phyloP scores from a whole-genome alignment of 2,329 filamentous ascomycete genomes.

The Colletotrichum endophyticum region DNA sequence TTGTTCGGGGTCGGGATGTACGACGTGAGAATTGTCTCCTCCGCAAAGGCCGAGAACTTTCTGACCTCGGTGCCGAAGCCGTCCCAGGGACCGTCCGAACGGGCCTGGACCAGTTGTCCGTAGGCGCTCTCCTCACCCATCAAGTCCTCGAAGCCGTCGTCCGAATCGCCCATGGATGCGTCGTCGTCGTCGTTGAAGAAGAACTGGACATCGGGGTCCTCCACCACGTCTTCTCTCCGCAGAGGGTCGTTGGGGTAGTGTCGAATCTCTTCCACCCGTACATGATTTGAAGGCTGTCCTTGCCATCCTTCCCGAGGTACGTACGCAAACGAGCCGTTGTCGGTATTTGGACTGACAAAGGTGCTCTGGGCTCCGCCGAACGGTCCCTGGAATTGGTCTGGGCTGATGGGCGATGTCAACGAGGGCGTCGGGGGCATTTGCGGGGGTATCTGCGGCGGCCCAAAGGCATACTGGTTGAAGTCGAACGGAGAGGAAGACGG shows the following conservation, averaged over 20 bases:
- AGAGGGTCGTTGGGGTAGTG: not conserved
- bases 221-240: not conserved
- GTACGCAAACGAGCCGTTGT: not conserved
- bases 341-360: slow-evolving; percentile 5
- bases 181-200: slow-evolving; percentile 62
- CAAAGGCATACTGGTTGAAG: slow-evolving; percentile 27
- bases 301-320: not conserved
- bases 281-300: not conserved
- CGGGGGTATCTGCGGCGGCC: not conserved
- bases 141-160: slow-evolving; percentile 56
- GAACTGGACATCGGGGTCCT: slow-evolving; percentile 35
- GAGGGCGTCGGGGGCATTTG: slow-evolving; percentile 18
- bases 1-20: slow-evolving; percentile 70
- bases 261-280: not conserved
- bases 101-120: slow-evolving; percentile 41
- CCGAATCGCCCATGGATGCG: slow-evolving; percentile 65
- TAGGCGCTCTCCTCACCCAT: slow-evolving; percentile 39
- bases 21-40: slow-evolving; percentile 61
- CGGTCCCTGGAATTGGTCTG: slow-evolving; percentile 18
- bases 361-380: not conserved
- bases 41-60: slow-evolving; percentile 53
- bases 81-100: slow-evolving; percentile 40
- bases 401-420: slow-evolving; percentile 7
- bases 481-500: slow-evolving; percentile 15
- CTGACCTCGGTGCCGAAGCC: slow-evolving; percentile 50